Evolutionary conservation across 352 stramenopile genomes (phyloP), one percentile per base, ranked within the genome.

Genomic region (Pythium chondricola): DNA sequence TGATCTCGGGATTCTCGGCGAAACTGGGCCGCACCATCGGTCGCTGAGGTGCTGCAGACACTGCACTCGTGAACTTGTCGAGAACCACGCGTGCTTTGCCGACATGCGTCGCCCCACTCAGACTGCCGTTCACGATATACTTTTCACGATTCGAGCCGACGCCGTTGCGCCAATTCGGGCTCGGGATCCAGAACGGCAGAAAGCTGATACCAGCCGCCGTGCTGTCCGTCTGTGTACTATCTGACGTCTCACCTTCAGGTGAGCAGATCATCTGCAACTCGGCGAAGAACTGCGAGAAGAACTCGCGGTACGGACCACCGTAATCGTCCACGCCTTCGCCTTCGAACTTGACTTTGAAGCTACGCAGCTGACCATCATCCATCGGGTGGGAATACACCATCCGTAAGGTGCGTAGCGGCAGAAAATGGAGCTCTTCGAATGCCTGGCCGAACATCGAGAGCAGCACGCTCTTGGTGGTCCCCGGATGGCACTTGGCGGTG

Each of bases 271-370:
- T 77, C 41, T 86, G 69, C 8, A 86, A 44, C 30, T 84, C 74
- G 9, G 69, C 67, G 17, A 88, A 91, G 30, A 93, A 82, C 48
- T 96, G 85, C 0, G 83, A 85, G 36, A 96, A 96, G 45, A 97
- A 93, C 51, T 97, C 92, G 24, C 92, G 77, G 59, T 97, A 98
- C 10, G 91, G 88, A 0, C 93, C 93, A 2, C 93, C 93, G 39
- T 97, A 97, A 65, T 98, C 93, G 56, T 97, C 88, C 1, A 96
- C 90, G 6, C 90, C 91, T 64, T 97, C 92, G 18, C 92, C 93
- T 56, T 96, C 87, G 43, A 97, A 97, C 54, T 96, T 95, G 16
- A 98, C 87, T 43, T 97, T 97, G 69, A 97, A 97, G 20, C 64
- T 85, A 14, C 88, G 71, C n/a, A 85, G 48, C 44, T 96, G 88